Evolutionary conservation across 305 asterid species (phyloP), one percentile per base, ranked within the genome.

Genomic region (Rubia occidens): DNA sequence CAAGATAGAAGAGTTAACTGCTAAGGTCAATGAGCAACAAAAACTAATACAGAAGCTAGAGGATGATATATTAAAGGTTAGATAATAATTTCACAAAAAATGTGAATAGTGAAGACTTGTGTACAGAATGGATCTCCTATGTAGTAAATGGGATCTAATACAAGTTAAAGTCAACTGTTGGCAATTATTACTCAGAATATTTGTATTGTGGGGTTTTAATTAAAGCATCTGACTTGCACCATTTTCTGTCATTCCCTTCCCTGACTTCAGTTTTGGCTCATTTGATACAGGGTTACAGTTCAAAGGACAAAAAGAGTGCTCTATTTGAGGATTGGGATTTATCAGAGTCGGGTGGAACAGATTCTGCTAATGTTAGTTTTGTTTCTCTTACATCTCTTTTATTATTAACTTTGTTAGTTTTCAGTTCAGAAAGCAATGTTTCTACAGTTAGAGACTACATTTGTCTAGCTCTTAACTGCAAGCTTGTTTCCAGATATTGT

Each of bases 11-110:
- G 99, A 95, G 77, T 85, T 91, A 67, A 83, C 88, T 64, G 75
- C 85, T 45, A 89, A 83, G 77, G 72, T 80, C 78, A 79, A 68
- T 73, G 96, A 95, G 77, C 99, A 95, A 67, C 96, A 91, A 78
- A 86, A 76, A 76, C 85, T 95, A 76, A 91, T 89, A 81, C 99
- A 95, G 82, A 95, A 95, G 84, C 89, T 95, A 49, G 99, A 95
- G 81, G 99, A 95, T 65, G 99, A 95, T 82, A 91, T 95, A 78
- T 85, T 84, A 39, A 89, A 89, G 96, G 99, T 83, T 72, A 61
- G 74, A 68, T 76, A 59, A 60, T 53, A 71, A 69, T 45, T 59
- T 47, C 40, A 37, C 64, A 59, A 24, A 17, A 58, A 65, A 65
- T 63, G 55, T 60, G 70, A 67, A 21, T 53, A 21, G 10, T 55